These are phyloP conservation scores for Sanghuangporus weigelae DNA, from an alignment of 1,284 basidiomycete genomes.

Conservation along the genomic window DNA sequence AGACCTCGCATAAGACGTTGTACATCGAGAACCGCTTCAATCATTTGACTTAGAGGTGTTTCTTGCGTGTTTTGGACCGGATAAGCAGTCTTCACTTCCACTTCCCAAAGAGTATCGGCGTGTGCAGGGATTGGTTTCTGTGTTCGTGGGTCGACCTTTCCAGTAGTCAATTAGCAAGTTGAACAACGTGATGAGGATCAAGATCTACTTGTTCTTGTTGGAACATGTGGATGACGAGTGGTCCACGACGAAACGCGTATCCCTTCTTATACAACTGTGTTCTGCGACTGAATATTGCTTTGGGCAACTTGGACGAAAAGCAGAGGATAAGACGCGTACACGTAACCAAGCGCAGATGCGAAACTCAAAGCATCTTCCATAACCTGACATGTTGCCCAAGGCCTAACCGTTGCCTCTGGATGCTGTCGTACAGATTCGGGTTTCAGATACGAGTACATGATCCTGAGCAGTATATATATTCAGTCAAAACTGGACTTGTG, in stretches of 20 bases:
- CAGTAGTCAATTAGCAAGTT: background rate
- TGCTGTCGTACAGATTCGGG: slow-evolving; percentile 72
- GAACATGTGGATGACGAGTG: slow-evolving; percentile 71
- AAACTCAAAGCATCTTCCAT: slow-evolving; percentile 72
- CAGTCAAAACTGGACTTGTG: background rate
- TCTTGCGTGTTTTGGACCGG: slow-evolving; percentile 71
- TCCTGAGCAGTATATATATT: slow-evolving; percentile 40
- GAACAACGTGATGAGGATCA: background rate
- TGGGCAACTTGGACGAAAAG: background rate
- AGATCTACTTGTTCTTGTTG: slow-evolving; percentile 67
- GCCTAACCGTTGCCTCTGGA: slow-evolving; percentile 76
- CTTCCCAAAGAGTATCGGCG: slow-evolving; percentile 73
- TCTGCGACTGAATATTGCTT: slow-evolving; percentile 22
- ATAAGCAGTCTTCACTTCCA: slow-evolving; percentile 74
- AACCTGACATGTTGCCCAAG: slow-evolving; percentile 73
- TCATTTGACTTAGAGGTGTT: slow-evolving; percentile 52
- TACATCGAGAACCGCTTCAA: slow-evolving; percentile 70
- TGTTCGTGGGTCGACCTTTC: slow-evolving; percentile 62
- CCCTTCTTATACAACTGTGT: slow-evolving; percentile 76
- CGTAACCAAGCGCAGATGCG: slow-evolving; percentile 68
- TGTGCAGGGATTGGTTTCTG: slow-evolving; percentile 67
- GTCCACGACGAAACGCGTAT: slow-evolving; percentile 64
- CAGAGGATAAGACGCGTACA: slow-evolving; percentile 37
- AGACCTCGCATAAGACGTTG: slow-evolving; percentile 66
- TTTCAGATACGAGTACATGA: slow-evolving; percentile 70